phyloP scores from a whole-genome alignment of 495 filamentous ascomycete species.

The Margaritispora aquatica region DNA sequence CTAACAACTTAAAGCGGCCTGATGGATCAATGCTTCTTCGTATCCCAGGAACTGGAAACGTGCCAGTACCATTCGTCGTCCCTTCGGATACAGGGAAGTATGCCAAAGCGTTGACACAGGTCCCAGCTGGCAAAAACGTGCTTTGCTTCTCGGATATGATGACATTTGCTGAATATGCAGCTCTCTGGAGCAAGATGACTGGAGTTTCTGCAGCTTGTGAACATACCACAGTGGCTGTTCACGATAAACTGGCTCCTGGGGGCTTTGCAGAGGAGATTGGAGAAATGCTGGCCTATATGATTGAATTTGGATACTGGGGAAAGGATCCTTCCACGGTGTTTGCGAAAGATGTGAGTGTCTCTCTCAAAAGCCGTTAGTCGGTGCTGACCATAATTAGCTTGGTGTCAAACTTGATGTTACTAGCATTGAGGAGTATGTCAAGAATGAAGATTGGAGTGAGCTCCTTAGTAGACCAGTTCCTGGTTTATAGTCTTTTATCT shows the following conservation, averaged over 20 bases:
- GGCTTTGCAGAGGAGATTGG: conserved; percentile 10
- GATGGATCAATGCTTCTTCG: conserved; percentile 2
- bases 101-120: conserved; percentile 1
- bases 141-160: conserved; percentile 5
- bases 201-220: not conserved
- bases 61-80: conserved; percentile 2
- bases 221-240: not conserved
- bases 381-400: conserved; percentile 3
- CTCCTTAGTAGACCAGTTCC: conserved; percentile 3
- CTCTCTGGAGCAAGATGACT: conserved; percentile 6
- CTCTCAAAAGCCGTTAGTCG: not conserved
- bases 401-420: not conserved
- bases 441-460: conserved; percentile 7
- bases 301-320: conserved; percentile 32
- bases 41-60: conserved; percentile 7
- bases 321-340: conserved; percentile 19
- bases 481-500: no score
- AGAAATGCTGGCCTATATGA: conserved; percentile 27
- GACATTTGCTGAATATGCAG: not conserved
- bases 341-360: conserved; percentile 5
- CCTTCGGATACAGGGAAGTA: conserved; percentile 4
- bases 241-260: conserved; percentile 1
- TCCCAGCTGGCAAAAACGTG: conserved; percentile 9
- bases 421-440: conserved; percentile 9
- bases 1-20: not conserved